phyloP scores from a whole-genome alignment of 441 rosid genomes.

The Gossypium schwendimanii region DNA sequence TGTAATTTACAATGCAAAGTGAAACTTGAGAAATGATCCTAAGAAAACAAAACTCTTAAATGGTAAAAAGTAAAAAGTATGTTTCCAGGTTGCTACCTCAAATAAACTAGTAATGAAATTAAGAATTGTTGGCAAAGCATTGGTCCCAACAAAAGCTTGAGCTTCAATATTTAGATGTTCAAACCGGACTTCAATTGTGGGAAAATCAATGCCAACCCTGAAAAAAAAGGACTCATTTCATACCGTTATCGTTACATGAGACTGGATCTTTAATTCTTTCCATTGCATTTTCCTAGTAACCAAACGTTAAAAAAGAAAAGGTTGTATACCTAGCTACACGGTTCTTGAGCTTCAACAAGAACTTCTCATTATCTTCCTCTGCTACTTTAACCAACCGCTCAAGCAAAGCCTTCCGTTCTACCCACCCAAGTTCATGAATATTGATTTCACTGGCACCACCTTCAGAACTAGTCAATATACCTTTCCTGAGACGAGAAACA shows the following conservation, averaged over 20 bases:
- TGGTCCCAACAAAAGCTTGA: constrained; percentile 27
- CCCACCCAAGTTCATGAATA: constrained; percentile 22
- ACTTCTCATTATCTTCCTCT: constrained; percentile 36
- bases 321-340: constrained; percentile 24
- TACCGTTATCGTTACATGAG: too few relatives aligned
- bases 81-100: constrained; percentile 21
- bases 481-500: constrained; percentile 39
- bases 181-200: constrained; percentile 39
- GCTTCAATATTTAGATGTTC: constrained; percentile 37
- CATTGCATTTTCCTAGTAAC: background rate
- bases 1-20: constrained; percentile 13
- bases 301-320: background rate
- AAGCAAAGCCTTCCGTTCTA: constrained; percentile 22
- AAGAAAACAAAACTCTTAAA: background rate
- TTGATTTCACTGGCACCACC: constrained; percentile 29
- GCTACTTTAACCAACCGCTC: constrained; percentile 33
- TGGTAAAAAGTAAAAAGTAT: background rate
- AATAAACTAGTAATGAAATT: constrained; percentile 18
- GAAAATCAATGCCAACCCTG: constrained; percentile 37
- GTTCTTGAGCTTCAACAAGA: constrained; percentile 39
- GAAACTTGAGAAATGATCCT: background rate
- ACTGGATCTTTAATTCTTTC: background rate
- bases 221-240: background rate
- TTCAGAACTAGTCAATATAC: constrained; percentile 23
- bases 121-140: constrained; percentile 36